Base-by-base conservation (phyloP, 225 moss, liverwort and hornwort species). In the Physcomitrium patens region DNA sequence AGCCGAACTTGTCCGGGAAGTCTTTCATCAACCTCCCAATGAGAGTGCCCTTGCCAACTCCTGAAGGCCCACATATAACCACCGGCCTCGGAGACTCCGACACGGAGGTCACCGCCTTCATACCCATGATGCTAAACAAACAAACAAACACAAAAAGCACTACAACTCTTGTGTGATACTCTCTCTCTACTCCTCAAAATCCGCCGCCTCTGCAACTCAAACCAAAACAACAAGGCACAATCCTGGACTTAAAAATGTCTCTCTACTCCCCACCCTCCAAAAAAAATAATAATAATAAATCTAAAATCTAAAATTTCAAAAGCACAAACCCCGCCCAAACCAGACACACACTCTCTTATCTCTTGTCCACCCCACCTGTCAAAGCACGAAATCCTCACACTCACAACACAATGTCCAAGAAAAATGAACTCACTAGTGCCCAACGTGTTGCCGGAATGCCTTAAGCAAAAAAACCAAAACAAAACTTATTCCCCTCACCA, bases 1-100 rank as follows among this genome's bases (percentile, higher is more conserved):
- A 97, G 50, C 97, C 97, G 60, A 93, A 91, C 16, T 70, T 73
- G 8, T 80, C 80, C 10, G 94, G 94, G 28, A 79, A 85, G 3
- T 97, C 97, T 71, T 78, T 86, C 91, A 94, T 91, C 76, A 97
- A 81, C 82, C 91, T 94, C 63, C 73, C 83, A 53, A 94, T 97
- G 46, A 97, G 89, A 22, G 97, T 97, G 22, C 97, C 94, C 80
- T 97, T 97, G 60, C 97, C 97, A 11, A 97, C 97, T 12, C 97
- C 97, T 9, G 97, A 97, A 42, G 97, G 97, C 15, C 97, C 97
- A 77, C 97, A 97, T 27, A 97, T 91, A 63, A 97, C 97, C 60
- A 93, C 93, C 0, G 94, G 92, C 66, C 75, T 88, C 54, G 91
- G 91, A 41, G 84, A 69, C 67, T 84, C 84, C 63, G 67, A 26